Evolutionary conservation across 2,329 filamentous ascomycete genomes (phyloP), one percentile per base, ranked within the genome.

Genomic region (Aureobasidium zeae): DNA sequence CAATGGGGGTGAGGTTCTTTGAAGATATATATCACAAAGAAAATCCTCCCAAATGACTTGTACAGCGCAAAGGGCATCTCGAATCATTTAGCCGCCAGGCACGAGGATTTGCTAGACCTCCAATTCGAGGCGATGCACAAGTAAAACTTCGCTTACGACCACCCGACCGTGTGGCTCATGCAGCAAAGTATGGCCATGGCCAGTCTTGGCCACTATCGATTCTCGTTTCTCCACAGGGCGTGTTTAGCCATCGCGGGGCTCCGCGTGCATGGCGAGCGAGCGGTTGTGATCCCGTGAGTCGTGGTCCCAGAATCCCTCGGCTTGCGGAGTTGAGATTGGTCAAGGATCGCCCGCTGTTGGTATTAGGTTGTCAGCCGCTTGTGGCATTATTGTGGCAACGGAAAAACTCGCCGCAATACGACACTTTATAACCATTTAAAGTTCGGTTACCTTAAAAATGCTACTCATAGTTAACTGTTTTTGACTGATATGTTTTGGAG

Each of bases 81-180:
- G 24, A 10, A 20, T 32, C 38, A 43, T 43, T 43, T 43, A 43
- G 39, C 39, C 39, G 39, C 39, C 39, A 43, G 39, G 39, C 29
- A 43, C 30, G 30, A 20, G 28, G 22, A 13, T 29, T 12, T 19
- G 16, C 16, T n/a, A 22, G 22, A 34, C 39, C 22, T 34, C 21
- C 30, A 34, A 20, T 16, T 6, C 5, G 30, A 34, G 22, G 39
- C 17, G 22, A 26, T 16, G 20, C 15, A 22, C 20, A 42, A 3
- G 15, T 33, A 5, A n/a, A 33, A 13, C 11, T 30, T 43, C 39
- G 39, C 39, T 43, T 43, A 22, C 15, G 22, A 26, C 16, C 29
- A 34, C 39, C 39, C 39, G 30, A 13, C 29, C 16, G 39, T 25
- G 21, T 43, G 39, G 39, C 22, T 26, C 39, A 34, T 34, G 30